These are phyloP conservation scores for Botrytis elliptica DNA, from an alignment of 2,329 filamentous ascomycete species.

Conservation along the genomic window DNA sequence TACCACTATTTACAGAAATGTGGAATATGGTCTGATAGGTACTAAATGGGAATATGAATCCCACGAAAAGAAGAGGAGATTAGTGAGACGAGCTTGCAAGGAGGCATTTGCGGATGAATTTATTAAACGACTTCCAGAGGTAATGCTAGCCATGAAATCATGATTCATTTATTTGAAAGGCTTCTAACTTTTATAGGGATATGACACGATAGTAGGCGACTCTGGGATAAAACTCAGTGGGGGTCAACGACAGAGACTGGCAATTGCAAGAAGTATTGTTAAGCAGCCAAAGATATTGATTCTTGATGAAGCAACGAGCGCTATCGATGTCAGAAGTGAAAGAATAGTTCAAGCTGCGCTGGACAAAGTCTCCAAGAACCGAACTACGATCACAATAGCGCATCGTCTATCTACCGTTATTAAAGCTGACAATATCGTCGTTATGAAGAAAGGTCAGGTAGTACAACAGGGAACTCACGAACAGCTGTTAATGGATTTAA, in stretches of 20 bases:
- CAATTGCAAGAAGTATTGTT: slow-evolving; percentile 62
- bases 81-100: slow-evolving; percentile 47
- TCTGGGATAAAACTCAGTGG: slow-evolving; percentile 75
- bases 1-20: slow-evolving; percentile 43
- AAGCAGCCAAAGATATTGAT: slow-evolving; percentile 57
- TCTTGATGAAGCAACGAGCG: slow-evolving; percentile 60
- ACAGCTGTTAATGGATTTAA: slow-evolving; percentile 55
- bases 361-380: slow-evolving; percentile 74
- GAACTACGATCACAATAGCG: slow-evolving; percentile 91
- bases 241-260: slow-evolving; percentile 71
- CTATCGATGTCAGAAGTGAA: slow-evolving; percentile 81
- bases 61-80: slow-evolving; percentile 23
- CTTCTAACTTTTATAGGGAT: slow-evolving; percentile 47
- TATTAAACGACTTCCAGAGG: slow-evolving; percentile 51
- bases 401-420: slow-evolving; percentile 86
- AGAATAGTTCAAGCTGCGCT: slow-evolving; percentile 86
- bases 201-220: slow-evolving; percentile 72
- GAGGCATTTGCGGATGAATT: slow-evolving; percentile 59
- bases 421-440: slow-evolving; percentile 84
- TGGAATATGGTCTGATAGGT: slow-evolving; percentile 30
- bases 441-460: slow-evolving; percentile 71
- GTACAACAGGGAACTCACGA: slow-evolving; percentile 75
- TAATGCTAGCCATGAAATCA: neutral
- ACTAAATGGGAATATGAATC: slow-evolving; percentile 27
- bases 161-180: neutral